These are phyloP conservation scores for Sugiyamaella novakii DNA, from an alignment of 1,139 yeast species.

Conservation along the genomic window DNA sequence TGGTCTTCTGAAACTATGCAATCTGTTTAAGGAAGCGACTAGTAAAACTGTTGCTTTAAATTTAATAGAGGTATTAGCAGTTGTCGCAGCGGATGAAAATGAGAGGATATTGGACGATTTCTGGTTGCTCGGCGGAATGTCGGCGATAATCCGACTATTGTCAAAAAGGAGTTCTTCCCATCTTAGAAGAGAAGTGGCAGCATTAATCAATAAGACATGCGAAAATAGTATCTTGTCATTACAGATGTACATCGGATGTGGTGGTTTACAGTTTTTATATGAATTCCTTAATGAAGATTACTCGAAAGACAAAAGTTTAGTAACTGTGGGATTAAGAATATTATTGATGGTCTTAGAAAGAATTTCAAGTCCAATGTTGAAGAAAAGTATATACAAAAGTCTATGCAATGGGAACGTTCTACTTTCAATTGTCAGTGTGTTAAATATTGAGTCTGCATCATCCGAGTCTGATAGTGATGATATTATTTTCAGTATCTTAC, in stretches of 20 bases:
- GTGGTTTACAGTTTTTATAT: conserved; percentile 56
- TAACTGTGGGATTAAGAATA: conserved; percentile 48
- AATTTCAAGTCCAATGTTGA: conserved; percentile 40
- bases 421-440: conserved; percentile 5
- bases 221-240: conserved; percentile 47
- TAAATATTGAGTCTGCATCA: conserved; percentile 37
- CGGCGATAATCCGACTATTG: conserved; percentile 49
- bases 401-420: conserved; percentile 50
- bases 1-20: conserved; percentile 44
- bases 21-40: conserved; percentile 48
- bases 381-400: conserved; percentile 59
- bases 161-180: conserved; percentile 44
- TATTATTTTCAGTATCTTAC: neutral
- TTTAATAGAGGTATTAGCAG: conserved; percentile 48
- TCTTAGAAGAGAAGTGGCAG: conserved; percentile 51
- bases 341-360: conserved; percentile 6
- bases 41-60: conserved; percentile 44
- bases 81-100: conserved; percentile 43
- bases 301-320: conserved; percentile 50
- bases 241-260: conserved; percentile 57
- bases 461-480: neutral
- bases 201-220: conserved; percentile 47
- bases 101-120: conserved; percentile 52
- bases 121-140: conserved; percentile 61
- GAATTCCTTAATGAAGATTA: conserved; percentile 60